Evolutionary conservation across 2,329 filamentous ascomycete species (phyloP).

Genomic region (Colletotrichum cordylinicola): DNA sequence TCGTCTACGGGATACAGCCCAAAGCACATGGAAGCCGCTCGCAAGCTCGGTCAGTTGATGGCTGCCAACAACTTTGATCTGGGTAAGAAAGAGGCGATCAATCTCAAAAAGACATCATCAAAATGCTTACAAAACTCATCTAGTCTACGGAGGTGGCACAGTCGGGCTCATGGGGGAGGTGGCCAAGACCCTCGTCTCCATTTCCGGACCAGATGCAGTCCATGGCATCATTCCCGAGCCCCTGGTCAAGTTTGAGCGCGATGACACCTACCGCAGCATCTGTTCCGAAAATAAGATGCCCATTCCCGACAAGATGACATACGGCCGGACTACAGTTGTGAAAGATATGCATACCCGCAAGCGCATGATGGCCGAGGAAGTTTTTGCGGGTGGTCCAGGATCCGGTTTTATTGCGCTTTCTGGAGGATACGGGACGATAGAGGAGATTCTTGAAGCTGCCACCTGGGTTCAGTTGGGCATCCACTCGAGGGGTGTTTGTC

Average conservation of each 20-base stretch:
- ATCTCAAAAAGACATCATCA: accelerated
- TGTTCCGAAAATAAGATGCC: conserved; percentile 52
- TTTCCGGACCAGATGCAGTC: conserved; percentile 80
- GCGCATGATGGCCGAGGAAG: conserved; percentile 88
- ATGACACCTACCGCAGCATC: conserved; percentile 57
- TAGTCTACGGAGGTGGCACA: conserved; percentile 94
- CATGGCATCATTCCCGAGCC: conserved; percentile 94
- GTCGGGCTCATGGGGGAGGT: conserved; percentile 95
- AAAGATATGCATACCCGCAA: conserved; percentile 97
- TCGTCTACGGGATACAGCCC: not conserved
- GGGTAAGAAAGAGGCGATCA: not conserved
- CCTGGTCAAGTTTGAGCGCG: conserved; percentile 79
- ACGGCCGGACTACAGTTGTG: conserved; percentile 87
- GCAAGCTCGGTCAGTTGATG: not conserved
- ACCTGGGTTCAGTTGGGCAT: conserved; percentile 98
- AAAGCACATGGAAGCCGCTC: not conserved
- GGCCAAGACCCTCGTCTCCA: conserved; percentile 81
- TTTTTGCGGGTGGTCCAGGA: conserved; percentile 80
- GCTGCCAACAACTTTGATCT: accelerated
- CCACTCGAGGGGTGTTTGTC: conserved; percentile 77
- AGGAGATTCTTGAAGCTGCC: conserved; percentile 89
- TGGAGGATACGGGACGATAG: conserved; percentile 93
- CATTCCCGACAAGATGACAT: conserved; percentile 69
- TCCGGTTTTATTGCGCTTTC: conserved; percentile 88
- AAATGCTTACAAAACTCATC: conserved; percentile 14